These are phyloP conservation scores for Fusarium longipes DNA, from an alignment of 2,329 filamentous ascomycete species.

Conservation along the genomic window DNA sequence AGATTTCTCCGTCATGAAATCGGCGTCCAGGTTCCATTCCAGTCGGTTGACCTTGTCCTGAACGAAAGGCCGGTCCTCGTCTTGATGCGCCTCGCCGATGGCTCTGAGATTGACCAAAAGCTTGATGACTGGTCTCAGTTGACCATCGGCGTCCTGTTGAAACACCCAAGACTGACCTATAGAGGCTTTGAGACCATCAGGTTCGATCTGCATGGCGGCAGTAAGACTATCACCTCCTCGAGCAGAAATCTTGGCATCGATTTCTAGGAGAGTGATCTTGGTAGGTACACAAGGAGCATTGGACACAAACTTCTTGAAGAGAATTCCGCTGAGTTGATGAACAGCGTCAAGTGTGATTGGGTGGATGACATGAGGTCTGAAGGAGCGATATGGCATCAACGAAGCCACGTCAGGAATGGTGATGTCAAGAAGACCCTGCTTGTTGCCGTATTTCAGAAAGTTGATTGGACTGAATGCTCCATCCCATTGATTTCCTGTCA, in stretches of 20 bases:
- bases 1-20: background rate
- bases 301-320: constrained; percentile 15
- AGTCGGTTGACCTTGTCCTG: constrained; percentile 6
- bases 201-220: constrained; percentile 10
- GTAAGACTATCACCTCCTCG: constrained; percentile 1
- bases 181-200: background rate
- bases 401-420: constrained; percentile 9
- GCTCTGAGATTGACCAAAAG: constrained; percentile 3
- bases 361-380: constrained; percentile 7
- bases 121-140: constrained; percentile 3
- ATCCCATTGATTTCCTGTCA: constrained; percentile 12
- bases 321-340: constrained; percentile 4
- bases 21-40: constrained; percentile 3
- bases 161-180: constrained; percentile 10
- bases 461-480: constrained; percentile 4
- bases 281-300: constrained; percentile 13
- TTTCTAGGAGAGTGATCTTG: background rate
- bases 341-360: constrained; percentile 7
- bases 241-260: background rate
- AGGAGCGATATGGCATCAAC: constrained; percentile 8
- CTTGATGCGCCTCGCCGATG: background rate
- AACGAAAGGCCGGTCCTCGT: constrained; percentile 1
- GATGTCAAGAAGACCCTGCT: constrained; percentile 5
- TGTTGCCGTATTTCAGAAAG: constrained; percentile 3
- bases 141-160: background rate